These are phyloP conservation scores for Canariomyces notabilis DNA, from an alignment of 2,329 filamentous ascomycete species.

Conservation along the genomic window DNA sequence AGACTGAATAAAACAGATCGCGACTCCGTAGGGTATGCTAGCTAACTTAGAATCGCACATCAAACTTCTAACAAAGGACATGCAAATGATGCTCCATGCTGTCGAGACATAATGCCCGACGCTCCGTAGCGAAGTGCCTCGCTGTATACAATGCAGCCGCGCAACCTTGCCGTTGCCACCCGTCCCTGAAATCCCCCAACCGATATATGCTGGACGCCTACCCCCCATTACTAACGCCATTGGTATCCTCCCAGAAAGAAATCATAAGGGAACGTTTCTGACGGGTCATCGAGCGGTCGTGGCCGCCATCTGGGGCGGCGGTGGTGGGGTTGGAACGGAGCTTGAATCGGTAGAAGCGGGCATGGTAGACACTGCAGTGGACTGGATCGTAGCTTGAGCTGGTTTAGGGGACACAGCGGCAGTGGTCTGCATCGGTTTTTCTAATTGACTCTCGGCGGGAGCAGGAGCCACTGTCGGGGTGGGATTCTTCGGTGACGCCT, in stretches of 20 bases:
- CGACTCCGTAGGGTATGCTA: too few species aligned
- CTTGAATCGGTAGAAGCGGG: background rate
- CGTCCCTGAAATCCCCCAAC: background rate
- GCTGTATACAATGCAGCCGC: background rate
- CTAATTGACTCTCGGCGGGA: background rate
- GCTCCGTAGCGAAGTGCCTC: background rate
- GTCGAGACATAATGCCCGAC: background rate
- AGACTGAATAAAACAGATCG: background rate
- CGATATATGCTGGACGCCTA: too few species aligned
- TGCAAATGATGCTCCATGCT: too few species aligned
- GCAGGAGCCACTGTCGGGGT: background rate
- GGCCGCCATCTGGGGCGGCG: background rate
- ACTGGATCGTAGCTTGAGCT: background rate
- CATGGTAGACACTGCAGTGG: constrained; percentile 2
- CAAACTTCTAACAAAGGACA: too few species aligned
- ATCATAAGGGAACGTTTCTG: background rate
- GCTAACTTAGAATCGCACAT: too few species aligned
- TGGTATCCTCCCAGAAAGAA: background rate
- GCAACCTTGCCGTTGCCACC: background rate
- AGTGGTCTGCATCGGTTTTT: background rate
- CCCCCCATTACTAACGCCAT: background rate
- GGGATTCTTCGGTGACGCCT: background rate
- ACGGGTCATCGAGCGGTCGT: background rate
- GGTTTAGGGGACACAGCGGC: background rate
- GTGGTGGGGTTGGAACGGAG: background rate